Evolutionary conservation across 1,284 basidiomycete genomes (phyloP), one percentile per base, ranked within the genome.

Genomic region (Ceraceosorus guamensis): DNA sequence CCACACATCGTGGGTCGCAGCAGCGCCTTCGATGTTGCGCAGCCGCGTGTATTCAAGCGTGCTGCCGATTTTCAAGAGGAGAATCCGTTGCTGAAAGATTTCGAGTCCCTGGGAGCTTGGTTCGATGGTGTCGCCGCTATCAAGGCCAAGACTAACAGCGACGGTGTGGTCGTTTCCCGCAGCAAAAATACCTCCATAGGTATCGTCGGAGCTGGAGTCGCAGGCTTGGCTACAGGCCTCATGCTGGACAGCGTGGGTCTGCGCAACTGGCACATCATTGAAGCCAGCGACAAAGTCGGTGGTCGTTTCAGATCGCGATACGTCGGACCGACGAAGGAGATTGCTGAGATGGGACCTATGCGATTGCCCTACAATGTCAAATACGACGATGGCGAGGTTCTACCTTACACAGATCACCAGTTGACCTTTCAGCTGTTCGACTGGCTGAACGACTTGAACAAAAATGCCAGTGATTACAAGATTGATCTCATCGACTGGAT

Each of bases 371-470:
- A 51, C 34, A 14, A 1, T 14, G 50, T 65, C 47, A 67, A 58
- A 51, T 45, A 62, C 10, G 55, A 53, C 14, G 60, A 63, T 46
- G 60, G 55, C 5, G 62, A 69, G 53, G 65, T 60, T 5, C 50
- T 69, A 18, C 57, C 61, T 30, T 63, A 65, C 4, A 54, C 18
- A 47, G 67, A 69, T 47, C 62, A 65, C 51, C 63, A 67, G 47
- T 59, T 69, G n/a, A 62, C 65, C 55, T 69, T 69, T 60, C 65
- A 65, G 50, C 50, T 69, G n/a, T 65, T 60, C 39, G 63, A 69
- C 32, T 60, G 58, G n/a, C 39, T 69, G 11, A 69, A 69, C 50
- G 46, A 55, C 32, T 52, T 59, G 49, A 69, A 69, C 54, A 24
- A 24, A 24, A 24, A 24, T 24, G 55, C 56, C 14, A 59, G 59